Evolutionary conservation across 129 eudicot species (phyloP).

Genomic region (Chrysanthemum lavandulifolium): DNA sequence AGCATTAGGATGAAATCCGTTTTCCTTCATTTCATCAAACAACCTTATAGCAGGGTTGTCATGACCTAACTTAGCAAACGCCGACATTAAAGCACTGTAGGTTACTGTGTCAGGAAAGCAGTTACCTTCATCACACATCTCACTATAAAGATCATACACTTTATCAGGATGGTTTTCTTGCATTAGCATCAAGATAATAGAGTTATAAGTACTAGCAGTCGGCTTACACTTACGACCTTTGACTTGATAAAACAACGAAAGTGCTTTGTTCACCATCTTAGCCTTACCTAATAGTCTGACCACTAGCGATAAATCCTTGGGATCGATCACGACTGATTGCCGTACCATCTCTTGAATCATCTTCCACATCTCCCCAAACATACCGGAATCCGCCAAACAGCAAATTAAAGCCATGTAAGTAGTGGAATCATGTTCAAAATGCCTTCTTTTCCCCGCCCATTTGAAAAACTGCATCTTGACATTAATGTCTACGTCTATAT

Average conservation of each 20-base stretch:
- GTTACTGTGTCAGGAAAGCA: constrained; percentile 87
- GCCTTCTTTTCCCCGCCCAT: constrained; percentile 86
- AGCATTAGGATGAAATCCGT: constrained; percentile 74
- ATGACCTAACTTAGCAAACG: constrained; percentile 73
- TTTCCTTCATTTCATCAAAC: constrained; percentile 84
- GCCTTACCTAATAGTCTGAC: constrained; percentile 68
- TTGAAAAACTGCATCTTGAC: constrained; percentile 79
- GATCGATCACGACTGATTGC: constrained; percentile 45
- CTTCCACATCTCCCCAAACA: constrained; percentile 87
- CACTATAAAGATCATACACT: constrained; percentile 86
- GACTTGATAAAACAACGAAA: constrained; percentile 70
- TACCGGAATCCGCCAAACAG: constrained; percentile 62
- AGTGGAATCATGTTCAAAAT: constrained; percentile 75
- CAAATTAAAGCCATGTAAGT: constrained; percentile 69
- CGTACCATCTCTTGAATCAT: constrained; percentile 78
- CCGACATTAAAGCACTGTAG: constrained; percentile 78
- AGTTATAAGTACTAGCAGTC: constrained; percentile 73
- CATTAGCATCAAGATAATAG: constrained; percentile 86
- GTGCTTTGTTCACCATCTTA: constrained; percentile 88
- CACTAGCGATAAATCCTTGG: constrained; percentile 64
- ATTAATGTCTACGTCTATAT: constrained; percentile 64
- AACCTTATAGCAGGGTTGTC: constrained; percentile 69
- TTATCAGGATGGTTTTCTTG: constrained; percentile 86
- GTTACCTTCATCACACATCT: constrained; percentile 86
- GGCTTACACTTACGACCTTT: constrained; percentile 84